Evolutionary conservation across 495 filamentous ascomycete genomes (phyloP), one percentile per base, ranked within the genome.

Genomic region (Hypoxylon perforatum): DNA sequence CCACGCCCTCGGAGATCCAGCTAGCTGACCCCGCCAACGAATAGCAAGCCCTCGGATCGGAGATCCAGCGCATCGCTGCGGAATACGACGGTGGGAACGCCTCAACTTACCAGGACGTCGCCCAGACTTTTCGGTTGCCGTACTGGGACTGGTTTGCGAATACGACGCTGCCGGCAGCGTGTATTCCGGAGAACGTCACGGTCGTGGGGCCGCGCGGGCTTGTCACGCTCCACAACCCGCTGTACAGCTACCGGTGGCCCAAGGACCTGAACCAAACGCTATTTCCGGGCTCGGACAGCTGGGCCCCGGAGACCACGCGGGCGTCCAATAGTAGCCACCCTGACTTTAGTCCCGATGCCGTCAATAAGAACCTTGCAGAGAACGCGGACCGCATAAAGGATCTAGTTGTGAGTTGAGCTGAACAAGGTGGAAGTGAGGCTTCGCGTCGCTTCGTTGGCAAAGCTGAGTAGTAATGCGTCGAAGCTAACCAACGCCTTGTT

Each of bases 141-240:
- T 81, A 73, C 68, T 82, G 80, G 77, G 79, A 80, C 67, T 81
- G 80, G 78, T 77, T 73, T 2, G 28, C 65, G 4, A 63, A 76
- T 12, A 23, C 73, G 0, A 56, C 19, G 6, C 61, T 81, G 7
- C 79, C 78, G 10, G 47, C 44, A 0, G 74, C 75, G 15, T 70
- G 57, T 17, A 70, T 57, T n/a, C 18, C 30, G 14, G 33, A 54
- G 38, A 77, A 69, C 36, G 57, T 79, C 55, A 79, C 71, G 1
- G 67, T 81, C 8, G 75, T 65, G 15, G 72, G 72, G 2, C 73
- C 77, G 3, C 23, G 30, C 7, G 78, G 78, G 0, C 14, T 44
- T 3, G 36, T 61, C 18, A 66, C 53, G 4, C 44, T 80, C 3
- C 65, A 64, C 18, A 80, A 79, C 36, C 75, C 78, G 21, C 67